phyloP scores from a whole-genome alignment of 352 stramenopile species.

The Phytophthora boehmeriae region DNA sequence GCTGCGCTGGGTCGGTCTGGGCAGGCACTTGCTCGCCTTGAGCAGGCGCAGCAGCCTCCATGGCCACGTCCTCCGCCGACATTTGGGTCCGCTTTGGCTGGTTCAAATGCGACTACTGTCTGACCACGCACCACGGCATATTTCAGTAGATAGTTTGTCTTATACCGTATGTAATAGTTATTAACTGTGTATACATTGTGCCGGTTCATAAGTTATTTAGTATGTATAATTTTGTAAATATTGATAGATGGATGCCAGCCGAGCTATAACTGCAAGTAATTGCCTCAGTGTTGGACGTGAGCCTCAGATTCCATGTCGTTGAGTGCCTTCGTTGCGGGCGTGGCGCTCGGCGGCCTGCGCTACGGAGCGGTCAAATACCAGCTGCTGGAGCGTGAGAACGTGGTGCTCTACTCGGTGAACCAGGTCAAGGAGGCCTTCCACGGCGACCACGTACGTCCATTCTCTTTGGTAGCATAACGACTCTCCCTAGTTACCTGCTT shows the following conservation, averaged over 20 bases:
- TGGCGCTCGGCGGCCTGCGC: slow-evolving; percentile 60
- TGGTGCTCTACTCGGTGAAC: slow-evolving; percentile 70
- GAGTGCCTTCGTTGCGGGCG: slow-evolving; percentile 71
- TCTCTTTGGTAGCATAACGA: background rate
- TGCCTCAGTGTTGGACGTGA: slow-evolving; percentile 2
- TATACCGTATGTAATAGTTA: background rate
- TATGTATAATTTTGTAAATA: background rate
- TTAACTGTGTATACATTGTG: background rate
- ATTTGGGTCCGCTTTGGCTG: slow-evolving; percentile 34
- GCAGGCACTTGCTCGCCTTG: slow-evolving; percentile 7
- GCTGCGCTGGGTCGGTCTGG: background rate
- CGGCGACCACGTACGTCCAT: slow-evolving; percentile 27
- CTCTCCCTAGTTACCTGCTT: background rate
- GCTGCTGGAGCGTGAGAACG: slow-evolving; percentile 68
- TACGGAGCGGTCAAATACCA: slow-evolving; percentile 78
- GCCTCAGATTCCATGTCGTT: slow-evolving; percentile 56
- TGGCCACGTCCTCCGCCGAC: slow-evolving; percentile 38
- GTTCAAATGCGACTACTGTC: slow-evolving; percentile 7
- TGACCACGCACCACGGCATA: background rate
- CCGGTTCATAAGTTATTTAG: background rate
- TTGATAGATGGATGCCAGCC: background rate
- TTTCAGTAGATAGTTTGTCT: background rate
- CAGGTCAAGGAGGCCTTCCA: slow-evolving; percentile 71
- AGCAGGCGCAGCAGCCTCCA: slow-evolving; percentile 23
- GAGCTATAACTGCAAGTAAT: background rate